A percentile compares a stretch with the other conserved stretches of the same genome.
phyloP scores from a whole-genome alignment of 78 protist species.

The Acrasis kona region DNA sequence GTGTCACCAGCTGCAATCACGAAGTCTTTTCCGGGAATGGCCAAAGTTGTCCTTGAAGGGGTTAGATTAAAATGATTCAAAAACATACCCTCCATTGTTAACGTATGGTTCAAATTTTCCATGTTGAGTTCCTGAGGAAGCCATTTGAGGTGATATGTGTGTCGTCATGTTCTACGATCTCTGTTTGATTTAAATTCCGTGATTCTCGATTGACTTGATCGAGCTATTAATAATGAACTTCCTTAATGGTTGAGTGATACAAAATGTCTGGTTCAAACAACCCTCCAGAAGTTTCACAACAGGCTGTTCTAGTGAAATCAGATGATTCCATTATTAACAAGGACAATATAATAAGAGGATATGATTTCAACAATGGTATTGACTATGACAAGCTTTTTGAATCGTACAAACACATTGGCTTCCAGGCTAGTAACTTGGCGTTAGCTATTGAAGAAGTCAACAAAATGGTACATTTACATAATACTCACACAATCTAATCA shows the following conservation, averaged over 20 bases:
- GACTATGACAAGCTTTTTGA: conserved; percentile 39
- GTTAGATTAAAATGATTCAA: background rate
- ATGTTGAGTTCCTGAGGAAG: no score
- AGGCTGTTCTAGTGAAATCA: background rate
- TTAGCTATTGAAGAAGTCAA: conserved; percentile 79
- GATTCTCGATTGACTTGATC: no score
- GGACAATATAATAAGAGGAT: background rate
- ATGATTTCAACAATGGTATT: background rate
- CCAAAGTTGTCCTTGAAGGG: conserved; percentile 38
- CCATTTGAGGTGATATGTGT: no score
- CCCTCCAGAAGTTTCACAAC: background rate
- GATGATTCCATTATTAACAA: background rate
- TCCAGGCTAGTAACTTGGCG: conserved; percentile 86
- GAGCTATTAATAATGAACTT: no score
- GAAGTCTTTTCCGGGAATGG: conserved; percentile 90
- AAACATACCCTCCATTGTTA: background rate
- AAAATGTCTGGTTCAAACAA: no score
- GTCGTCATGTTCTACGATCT: no score
- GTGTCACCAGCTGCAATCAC: conserved; percentile 96
- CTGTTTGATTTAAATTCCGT: no score
- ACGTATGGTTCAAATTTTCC: background rate
- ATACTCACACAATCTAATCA: background rate
- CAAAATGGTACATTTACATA: conserved; percentile 52
- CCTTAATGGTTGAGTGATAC: no score
- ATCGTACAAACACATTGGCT: conserved; percentile 65